A percentile compares a stretch with the other conserved stretches of the same genome.
Conservation (phyloP, 208 protist species). For the Leishmania lainsoni region DNA sequence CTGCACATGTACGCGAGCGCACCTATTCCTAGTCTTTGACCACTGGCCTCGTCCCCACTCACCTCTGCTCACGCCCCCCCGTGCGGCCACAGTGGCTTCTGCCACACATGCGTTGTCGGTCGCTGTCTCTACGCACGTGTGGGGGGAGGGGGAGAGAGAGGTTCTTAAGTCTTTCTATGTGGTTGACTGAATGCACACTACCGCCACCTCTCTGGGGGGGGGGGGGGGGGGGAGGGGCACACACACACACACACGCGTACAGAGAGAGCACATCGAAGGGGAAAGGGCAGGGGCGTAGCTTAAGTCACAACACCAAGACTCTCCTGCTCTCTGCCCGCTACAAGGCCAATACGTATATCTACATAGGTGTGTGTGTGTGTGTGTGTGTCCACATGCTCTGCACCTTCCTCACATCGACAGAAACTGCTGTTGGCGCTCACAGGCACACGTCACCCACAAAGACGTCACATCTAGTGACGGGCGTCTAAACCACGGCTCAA, state of each 20-base stretch:
- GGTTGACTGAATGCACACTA: background rate
- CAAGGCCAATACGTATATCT: background rate
- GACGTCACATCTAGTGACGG: slow-evolving; percentile 6
- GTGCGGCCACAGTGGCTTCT: background rate
- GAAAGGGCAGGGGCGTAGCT: background rate
- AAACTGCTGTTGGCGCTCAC: slow-evolving; percentile 4
- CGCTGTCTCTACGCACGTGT: background rate
- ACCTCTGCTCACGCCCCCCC: background rate
- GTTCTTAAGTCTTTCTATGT: background rate
- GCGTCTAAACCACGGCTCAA: slow-evolving; percentile 26
- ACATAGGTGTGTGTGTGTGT: too few relatives aligned
- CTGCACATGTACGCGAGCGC: background rate
- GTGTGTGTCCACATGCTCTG: background rate
- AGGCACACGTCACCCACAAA: slow-evolving; percentile 14
- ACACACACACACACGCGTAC: background rate
- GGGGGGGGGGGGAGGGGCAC: background rate
- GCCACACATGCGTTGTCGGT: background rate
- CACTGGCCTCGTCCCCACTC: background rate
- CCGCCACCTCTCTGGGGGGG: background rate
- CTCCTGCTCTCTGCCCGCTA: background rate
- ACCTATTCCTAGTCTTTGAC: background rate
- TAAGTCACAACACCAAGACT: background rate
- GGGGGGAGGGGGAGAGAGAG: background rate
- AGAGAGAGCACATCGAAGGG: background rate
- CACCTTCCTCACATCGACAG: background rate